These are phyloP conservation scores for Pyrus hybrid DNA, from an alignment of 331 rosid genomes.

Conservation along the genomic window DNA sequence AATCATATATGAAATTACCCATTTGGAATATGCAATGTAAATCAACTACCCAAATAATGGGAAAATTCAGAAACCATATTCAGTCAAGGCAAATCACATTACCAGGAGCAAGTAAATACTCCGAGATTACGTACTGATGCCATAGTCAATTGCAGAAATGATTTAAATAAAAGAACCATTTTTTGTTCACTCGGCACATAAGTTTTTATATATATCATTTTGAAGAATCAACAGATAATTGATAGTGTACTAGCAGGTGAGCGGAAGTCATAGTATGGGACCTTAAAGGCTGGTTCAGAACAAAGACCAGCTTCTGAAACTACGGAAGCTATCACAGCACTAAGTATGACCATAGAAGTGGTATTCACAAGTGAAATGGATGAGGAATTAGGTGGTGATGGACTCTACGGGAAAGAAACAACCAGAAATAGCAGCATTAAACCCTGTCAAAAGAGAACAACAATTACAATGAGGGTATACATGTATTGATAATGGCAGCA, in stretches of 20 bases:
- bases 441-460: conserved; percentile 34
- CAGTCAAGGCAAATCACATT: not conserved
- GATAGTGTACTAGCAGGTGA: conserved; percentile 62
- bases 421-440: conserved; percentile 92
- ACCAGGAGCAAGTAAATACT: not conserved
- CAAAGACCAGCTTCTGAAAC: conserved; percentile 85
- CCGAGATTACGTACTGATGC: not conserved
- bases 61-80: not conserved
- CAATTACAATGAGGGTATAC: not conserved
- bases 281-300: conserved; percentile 79
- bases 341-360: conserved; percentile 88
- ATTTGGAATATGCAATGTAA: not conserved
- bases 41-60: not conserved
- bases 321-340: conserved; percentile 85
- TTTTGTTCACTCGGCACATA: not conserved
- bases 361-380: conserved; percentile 66
- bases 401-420: conserved; percentile 88
- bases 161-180: not conserved
- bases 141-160: not conserved
- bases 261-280: conserved; percentile 79
- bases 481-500: not conserved
- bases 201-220: not conserved
- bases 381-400: conserved; percentile 57
- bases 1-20: not conserved
- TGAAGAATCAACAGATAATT: not conserved